A percentile compares a stretch with the other conserved stretches of the same genome.
phyloP scores from a whole-genome alignment of 2,329 filamentous ascomycete species.

The Penicillium palitans region DNA sequence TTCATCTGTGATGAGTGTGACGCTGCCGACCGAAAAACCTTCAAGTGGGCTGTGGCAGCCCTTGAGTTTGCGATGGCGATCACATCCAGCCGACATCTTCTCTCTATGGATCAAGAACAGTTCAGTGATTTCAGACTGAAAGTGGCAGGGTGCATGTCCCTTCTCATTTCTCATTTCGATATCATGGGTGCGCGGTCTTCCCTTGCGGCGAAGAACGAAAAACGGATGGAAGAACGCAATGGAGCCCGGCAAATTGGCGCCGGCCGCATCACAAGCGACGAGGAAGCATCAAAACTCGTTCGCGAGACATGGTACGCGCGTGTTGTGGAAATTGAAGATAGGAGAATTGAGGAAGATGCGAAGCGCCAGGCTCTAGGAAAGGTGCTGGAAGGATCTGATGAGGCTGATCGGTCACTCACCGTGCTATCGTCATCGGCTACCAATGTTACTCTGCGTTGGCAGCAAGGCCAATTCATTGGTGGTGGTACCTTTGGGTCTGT shows the following conservation, averaged over 20 bases:
- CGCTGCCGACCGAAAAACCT: slow-evolving; percentile 90
- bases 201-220: slow-evolving; percentile 89
- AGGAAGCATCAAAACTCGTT: slow-evolving; percentile 76
- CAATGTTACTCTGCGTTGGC: slow-evolving; percentile 95
- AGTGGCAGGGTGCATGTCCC: slow-evolving; percentile 94
- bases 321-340: slow-evolving; percentile 73
- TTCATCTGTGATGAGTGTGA: slow-evolving; percentile 98
- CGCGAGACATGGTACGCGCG: slow-evolving; percentile 72
- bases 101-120: slow-evolving; percentile 86
- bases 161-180: slow-evolving; percentile 97
- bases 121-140: slow-evolving; percentile 80
- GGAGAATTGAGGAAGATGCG: slow-evolving; percentile 74
- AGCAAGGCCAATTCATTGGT: slow-evolving; percentile 97
- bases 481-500: slow-evolving; percentile 97
- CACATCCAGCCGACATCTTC: slow-evolving; percentile 87
- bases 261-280: slow-evolving; percentile 72
- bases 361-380: slow-evolving; percentile 85
- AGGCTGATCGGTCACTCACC: slow-evolving; percentile 91
- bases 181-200: slow-evolving; percentile 97
- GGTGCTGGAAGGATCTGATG: slow-evolving; percentile 90
- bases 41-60: slow-evolving; percentile 93
- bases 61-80: slow-evolving; percentile 97
- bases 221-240: slow-evolving; percentile 76
- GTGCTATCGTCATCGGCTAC: slow-evolving; percentile 92
- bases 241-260: slow-evolving; percentile 78